Base-by-base conservation (phyloP, 768 basidiomycete species). In the Boletellus ananiceps region DNA sequence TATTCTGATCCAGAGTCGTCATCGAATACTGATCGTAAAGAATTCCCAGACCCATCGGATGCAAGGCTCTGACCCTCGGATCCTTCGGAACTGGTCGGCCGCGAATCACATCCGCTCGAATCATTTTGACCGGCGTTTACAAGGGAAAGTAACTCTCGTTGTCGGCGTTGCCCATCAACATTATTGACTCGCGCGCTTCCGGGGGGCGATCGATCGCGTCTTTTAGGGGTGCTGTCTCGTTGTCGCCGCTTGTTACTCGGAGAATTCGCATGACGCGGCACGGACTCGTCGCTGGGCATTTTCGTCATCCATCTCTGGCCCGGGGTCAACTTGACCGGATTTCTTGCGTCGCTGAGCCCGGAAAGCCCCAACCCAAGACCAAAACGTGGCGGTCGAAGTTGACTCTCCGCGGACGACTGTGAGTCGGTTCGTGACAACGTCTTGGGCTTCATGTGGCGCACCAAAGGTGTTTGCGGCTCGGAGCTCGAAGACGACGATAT, bases 401-500 rank as follows among this genome's bases (percentile, higher is more conserved):
- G 62, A 21, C 43, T 58, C 32, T 60, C 58, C 14, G 52, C 18
- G 13, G 65, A 67, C 0, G 60, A 57, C 25, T 52, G 55, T 0
- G 57, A 54, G 39, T 65, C 60, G 1, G 61, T 40, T 21, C 66
- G 58, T 1, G 48, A 15, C 3, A 57, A 45, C 4, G 40, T 13
- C 14, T 58, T 61, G 14, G 48, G 37, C 39, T 57, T 68, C 8
- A 47, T 14, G 49, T 39, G 52, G 21, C 56, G 56, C 31, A 25
- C 34, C 34, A 52, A 38, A 6, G 47, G 44, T 4, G 43, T 52
- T 14, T 74, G 74, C 40, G 69, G 69, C 23, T 73, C 76, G 3
- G 74, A 74, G 40, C 74, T 67, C 16, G 67, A 70, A 8, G 76
- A 73, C 3, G 71, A 61, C n/a, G 70, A 57, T 11, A 73, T 67